Conservation (phyloP, 1,284 basidiomycete genomes). For the Leccinum proliferum region DNA sequence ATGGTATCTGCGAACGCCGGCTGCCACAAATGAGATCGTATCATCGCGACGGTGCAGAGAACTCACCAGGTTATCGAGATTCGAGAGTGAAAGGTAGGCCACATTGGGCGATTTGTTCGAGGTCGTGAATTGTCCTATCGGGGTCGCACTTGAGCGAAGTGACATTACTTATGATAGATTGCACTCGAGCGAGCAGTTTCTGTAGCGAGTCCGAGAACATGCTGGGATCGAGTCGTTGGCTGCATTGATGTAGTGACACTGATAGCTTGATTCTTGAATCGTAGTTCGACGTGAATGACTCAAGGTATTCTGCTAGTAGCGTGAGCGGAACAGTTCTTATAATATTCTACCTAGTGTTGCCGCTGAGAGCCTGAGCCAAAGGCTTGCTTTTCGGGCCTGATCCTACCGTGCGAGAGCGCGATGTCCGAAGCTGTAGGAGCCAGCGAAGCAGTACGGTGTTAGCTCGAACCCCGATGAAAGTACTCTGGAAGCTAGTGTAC, state of each 20-base stretch:
- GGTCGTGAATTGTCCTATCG: slow-evolving; percentile 10
- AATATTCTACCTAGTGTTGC: too few relatives aligned
- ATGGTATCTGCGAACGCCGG: slow-evolving; percentile 48
- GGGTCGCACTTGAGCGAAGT: not conserved
- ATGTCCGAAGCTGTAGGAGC: too few relatives aligned
- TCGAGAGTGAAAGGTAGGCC: slow-evolving; percentile 17
- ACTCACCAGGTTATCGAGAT: not conserved
- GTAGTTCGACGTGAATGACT: not conserved
- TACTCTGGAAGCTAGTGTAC: too few relatives aligned
- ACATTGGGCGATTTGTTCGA: slow-evolving; percentile 21
- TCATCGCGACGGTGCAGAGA: not conserved
- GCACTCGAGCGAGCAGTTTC: slow-evolving; percentile 13
- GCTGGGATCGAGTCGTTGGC: not conserved
- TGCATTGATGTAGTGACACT: not conserved
- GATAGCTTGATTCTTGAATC: not conserved
- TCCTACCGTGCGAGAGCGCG: too few relatives aligned
- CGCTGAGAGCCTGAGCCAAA: too few relatives aligned
- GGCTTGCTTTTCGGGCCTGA: too few relatives aligned
- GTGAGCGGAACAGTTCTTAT: too few relatives aligned
- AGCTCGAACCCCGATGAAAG: too few relatives aligned
- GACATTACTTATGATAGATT: slow-evolving; percentile 1
- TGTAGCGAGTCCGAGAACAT: slow-evolving; percentile 4
- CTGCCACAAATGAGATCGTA: slow-evolving; percentile 25
- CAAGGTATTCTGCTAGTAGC: too few relatives aligned
- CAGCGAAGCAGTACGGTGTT: too few relatives aligned